A percentile compares a stretch with the other conserved stretches of the same genome.
Conservation (phyloP, 306 rosid genomes). For the Pyrus bretschneideri region DNA sequence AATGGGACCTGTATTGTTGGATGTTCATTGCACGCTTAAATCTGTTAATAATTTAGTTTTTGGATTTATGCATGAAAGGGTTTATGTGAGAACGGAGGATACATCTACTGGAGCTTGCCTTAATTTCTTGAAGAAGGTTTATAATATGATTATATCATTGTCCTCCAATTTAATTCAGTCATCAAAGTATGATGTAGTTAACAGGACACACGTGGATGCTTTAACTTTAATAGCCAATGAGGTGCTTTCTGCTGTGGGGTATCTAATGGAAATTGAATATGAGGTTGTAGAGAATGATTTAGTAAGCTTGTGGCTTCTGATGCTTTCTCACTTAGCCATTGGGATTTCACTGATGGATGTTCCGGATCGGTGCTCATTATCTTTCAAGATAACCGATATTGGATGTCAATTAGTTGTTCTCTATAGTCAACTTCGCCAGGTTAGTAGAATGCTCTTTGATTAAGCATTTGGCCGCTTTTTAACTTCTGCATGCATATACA, state of each 20-base stretch:
- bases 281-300: conserved; percentile 67
- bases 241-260: conserved; percentile 50
- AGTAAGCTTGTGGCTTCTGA: conserved; percentile 56
- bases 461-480: not conserved
- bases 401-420: conserved; percentile 65
- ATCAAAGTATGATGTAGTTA: conserved; percentile 28
- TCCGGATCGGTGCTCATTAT: conserved; percentile 31
- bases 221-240: conserved; percentile 41
- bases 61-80: conserved; percentile 63
- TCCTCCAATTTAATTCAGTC: conserved; percentile 36
- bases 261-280: conserved; percentile 77
- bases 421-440: conserved; percentile 92
- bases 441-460: conserved; percentile 34
- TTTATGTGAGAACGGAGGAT: conserved; percentile 82
- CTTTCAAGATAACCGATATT: conserved; percentile 38
- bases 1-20: conserved; percentile 30
- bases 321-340: conserved; percentile 53
- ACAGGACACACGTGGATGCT: conserved; percentile 21
- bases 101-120: conserved; percentile 57
- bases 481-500: not conserved
- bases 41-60: conserved; percentile 60
- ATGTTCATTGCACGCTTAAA: conserved; percentile 45
- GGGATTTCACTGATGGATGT: conserved; percentile 29
- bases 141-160: conserved; percentile 36
- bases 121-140: conserved; percentile 66